Percentiles rank a stretch among this genome's conserved stretches.
phyloP scores from a whole-genome alignment of 306 rosid species.

The Mimosa pudica region DNA sequence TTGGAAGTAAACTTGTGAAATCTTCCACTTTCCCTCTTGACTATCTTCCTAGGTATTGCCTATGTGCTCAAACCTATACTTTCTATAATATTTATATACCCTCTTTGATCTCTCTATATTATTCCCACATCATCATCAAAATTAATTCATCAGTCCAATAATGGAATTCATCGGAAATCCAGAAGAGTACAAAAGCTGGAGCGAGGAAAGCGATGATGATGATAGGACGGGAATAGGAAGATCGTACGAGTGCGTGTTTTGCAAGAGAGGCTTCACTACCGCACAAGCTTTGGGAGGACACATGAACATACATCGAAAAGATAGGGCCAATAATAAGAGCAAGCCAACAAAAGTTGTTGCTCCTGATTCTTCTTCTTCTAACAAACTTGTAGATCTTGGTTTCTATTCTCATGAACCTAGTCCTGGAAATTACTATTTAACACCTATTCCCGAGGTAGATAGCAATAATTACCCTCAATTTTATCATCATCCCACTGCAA shows the following conservation, averaged over 20 bases:
- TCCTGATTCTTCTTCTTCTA: slow-evolving; percentile 51
- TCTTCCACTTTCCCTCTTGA: slow-evolving; percentile 50
- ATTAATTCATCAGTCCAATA: slow-evolving; percentile 7
- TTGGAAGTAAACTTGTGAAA: slow-evolving; percentile 52
- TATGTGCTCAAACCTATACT: slow-evolving; percentile 48
- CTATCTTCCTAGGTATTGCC: slow-evolving; percentile 45
- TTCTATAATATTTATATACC: slow-evolving; percentile 43
- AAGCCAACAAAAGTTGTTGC: slow-evolving; percentile 36
- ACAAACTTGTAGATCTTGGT: slow-evolving; percentile 38
- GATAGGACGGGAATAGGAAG: slow-evolving; percentile 50
- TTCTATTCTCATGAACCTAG: slow-evolving; percentile 37
- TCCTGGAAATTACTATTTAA: slow-evolving; percentile 36
- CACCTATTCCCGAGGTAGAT: slow-evolving; percentile 35
- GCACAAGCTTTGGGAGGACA: slow-evolving; percentile 98
- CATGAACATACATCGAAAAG: slow-evolving; percentile 88
- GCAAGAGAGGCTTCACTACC: slow-evolving; percentile 85
- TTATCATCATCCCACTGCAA: slow-evolving; percentile 34
- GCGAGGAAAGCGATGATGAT: slow-evolving; percentile 42
- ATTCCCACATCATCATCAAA: slow-evolving; percentile 6
- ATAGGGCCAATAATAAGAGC: slow-evolving; percentile 48
- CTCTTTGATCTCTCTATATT: not conserved
- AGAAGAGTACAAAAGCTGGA: slow-evolving; percentile 60
- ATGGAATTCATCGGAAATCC: slow-evolving; percentile 51
- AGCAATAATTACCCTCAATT: slow-evolving; percentile 42
- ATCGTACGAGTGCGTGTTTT: slow-evolving; percentile 82